Conservation (phyloP, 495 filamentous ascomycete species). For the Recurvomyces mirabilis region DNA sequence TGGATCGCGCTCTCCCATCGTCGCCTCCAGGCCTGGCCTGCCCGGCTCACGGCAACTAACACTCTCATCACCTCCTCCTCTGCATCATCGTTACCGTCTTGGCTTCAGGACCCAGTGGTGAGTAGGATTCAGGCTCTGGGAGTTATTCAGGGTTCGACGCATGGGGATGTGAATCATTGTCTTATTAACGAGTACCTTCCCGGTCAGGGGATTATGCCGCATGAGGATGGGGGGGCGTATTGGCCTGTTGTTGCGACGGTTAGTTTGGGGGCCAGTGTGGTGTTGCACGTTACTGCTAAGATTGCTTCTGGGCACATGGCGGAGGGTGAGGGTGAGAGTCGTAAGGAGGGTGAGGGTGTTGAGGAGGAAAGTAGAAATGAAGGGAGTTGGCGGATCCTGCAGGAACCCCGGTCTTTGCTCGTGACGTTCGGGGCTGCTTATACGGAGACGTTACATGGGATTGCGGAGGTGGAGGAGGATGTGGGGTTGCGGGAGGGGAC, state of each 20-base stretch:
- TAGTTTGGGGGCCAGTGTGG: conserved; percentile 64
- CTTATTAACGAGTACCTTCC: conserved; percentile 85
- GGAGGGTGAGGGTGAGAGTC: conserved; percentile 21
- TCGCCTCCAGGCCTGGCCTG: conserved; percentile 83
- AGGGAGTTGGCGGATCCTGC: conserved; percentile 55
- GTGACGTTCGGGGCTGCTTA: conserved; percentile 30
- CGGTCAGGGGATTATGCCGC: conserved; percentile 89
- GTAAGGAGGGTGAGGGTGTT: not conserved
- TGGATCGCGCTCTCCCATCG: conserved; percentile 82
- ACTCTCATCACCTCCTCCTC: conserved; percentile 61
- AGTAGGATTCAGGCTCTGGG: conserved; percentile 47
- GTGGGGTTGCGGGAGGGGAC: conserved; percentile 34
- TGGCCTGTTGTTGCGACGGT: conserved; percentile 81
- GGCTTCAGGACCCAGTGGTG: conserved; percentile 63
- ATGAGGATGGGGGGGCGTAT: conserved; percentile 88
- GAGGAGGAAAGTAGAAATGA: conserved; percentile 18
- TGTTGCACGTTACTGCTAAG: conserved; percentile 68
- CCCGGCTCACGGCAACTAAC: conserved; percentile 58
- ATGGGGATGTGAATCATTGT: conserved; percentile 75
- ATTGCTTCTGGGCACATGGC: no score
- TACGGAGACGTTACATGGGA: conserved; percentile 31
- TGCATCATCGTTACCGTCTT: conserved; percentile 58
- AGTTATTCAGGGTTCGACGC: conserved; percentile 63
- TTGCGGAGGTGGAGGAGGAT: conserved; percentile 29
- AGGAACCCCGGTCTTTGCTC: conserved; percentile 57